These are phyloP conservation scores for Yamadazyma atlantica DNA, from an alignment of 1,139 yeast species.

Conservation along the genomic window DNA sequence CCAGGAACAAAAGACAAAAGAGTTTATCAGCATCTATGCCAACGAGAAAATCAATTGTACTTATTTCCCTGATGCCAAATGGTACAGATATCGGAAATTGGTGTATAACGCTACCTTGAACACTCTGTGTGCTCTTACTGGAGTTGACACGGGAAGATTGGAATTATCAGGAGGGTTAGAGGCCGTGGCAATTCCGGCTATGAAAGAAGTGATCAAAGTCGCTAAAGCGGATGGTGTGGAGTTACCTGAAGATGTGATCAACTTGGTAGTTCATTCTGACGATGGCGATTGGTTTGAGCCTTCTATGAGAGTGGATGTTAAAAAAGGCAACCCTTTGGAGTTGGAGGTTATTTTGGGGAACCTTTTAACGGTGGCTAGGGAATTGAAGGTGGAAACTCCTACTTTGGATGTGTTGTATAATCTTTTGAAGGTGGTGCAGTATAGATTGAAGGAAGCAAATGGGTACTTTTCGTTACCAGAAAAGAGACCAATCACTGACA, in stretches of 20 bases:
- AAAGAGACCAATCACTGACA: constrained; percentile 11
- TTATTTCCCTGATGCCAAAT: constrained; percentile 21
- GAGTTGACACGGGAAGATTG: constrained; percentile 27
- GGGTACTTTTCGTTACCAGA: constrained; percentile 12
- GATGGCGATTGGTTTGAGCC: constrained; percentile 24
- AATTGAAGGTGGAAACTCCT: constrained; percentile 13
- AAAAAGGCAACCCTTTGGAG: constrained; percentile 30
- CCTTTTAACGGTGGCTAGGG: constrained; percentile 14
- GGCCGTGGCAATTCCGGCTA: constrained; percentile 19
- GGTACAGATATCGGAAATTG: constrained; percentile 32
- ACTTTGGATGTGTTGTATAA: constrained; percentile 29
- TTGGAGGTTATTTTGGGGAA: constrained; percentile 32
- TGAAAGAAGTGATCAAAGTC: constrained; percentile 20
- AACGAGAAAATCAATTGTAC: constrained; percentile 14
- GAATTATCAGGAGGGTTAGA: constrained; percentile 6
- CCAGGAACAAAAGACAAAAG: constrained; percentile 6
- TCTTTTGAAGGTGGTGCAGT: constrained; percentile 39
- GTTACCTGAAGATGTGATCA: constrained; percentile 11
- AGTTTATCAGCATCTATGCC: constrained; percentile 25
- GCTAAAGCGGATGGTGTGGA: constrained; percentile 24
- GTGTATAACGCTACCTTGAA: constrained; percentile 37
- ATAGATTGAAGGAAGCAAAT: constrained; percentile 13
- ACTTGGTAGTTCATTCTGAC: constrained; percentile 18
- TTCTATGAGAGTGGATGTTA: constrained; percentile 36
- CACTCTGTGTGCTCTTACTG: constrained; percentile 32